Evolutionary conservation across 352 stramenopile species (phyloP).

Genomic region (Phytophthora brassicae): DNA sequence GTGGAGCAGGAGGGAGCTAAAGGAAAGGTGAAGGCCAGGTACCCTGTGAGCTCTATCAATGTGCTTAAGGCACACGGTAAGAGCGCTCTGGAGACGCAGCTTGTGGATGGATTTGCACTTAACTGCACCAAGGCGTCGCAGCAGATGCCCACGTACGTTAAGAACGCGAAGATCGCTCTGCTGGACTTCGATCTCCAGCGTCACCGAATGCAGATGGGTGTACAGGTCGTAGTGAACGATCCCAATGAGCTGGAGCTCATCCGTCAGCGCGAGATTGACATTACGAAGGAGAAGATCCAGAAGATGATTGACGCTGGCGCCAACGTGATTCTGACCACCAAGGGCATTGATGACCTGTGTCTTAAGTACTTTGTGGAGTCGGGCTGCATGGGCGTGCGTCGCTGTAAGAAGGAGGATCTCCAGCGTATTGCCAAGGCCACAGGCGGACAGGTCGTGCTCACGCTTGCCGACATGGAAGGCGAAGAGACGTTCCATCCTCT

Average conservation of each 20-base stretch:
- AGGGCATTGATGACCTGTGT: conserved; percentile 99
- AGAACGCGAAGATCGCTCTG: conserved; percentile 95
- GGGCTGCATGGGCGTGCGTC: conserved; percentile 95
- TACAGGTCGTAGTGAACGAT: conserved; percentile 92
- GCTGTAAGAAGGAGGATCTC: conserved; percentile 98
- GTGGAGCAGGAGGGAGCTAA: conserved; percentile 87
- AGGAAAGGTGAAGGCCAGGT: conserved; percentile 88
- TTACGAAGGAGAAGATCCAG: conserved; percentile 99
- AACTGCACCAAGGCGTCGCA: conserved; percentile 97
- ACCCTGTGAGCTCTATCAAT: conserved; percentile 98
- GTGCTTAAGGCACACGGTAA: conserved; percentile 97
- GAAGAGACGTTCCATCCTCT: conserved; percentile 96
- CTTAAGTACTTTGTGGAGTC: conserved; percentile 99
- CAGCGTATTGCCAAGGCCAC: conserved; percentile 98
- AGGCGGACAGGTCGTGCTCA: conserved; percentile 96
- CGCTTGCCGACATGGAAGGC: conserved; percentile 98
- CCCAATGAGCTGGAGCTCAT: conserved; percentile 98
- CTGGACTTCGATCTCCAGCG: conserved; percentile 99
- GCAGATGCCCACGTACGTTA: conserved; percentile 96
- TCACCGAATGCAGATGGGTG: conserved; percentile 98
- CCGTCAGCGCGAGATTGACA: conserved; percentile 98
- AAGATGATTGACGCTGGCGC: conserved; percentile 98
- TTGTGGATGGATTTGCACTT: conserved; percentile 96
- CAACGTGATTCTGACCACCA: conserved; percentile 99
- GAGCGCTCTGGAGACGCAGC: conserved; percentile 86